Evolutionary conservation across 129 eudicot species (phyloP), one percentile per base, ranked within the genome.

Genomic region (Chrysanthemum lavandulifolium): DNA sequence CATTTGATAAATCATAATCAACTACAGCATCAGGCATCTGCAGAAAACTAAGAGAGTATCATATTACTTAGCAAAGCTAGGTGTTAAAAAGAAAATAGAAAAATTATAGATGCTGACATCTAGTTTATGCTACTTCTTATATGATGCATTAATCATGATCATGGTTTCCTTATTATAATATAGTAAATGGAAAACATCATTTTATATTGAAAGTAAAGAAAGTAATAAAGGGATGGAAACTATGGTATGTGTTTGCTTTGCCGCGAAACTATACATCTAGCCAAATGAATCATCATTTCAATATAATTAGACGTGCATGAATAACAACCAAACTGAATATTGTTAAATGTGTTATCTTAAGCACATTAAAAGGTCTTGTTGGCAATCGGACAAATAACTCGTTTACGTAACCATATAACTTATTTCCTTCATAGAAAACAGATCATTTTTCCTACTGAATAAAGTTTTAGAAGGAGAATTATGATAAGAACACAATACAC

Each of bases 1-100:
- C 86, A 31, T 78, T 90, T 69, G 84, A 82, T 67, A 94, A 78
- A 66, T 87, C 86, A 81, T 94, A 94, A 70, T 94, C 97, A 57
- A 90, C 97, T 16, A 90, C 87, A 6, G 98, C 98, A 84, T 90
- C 98, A 50, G 98, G 98, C 97, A 94, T 94, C 97, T 94, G 79
- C 48, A 67, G 57, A 69, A 51, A 57, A 78, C 61, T 63, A 45
- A 52, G 40, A n/a, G n/a, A 47, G 43, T 47, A 56, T 63, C 73
- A 78, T 71, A 64, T 63, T 51, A 48, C 54, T 33, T 25, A 61
- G 23, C 61, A 61, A 59, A 76, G 64, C 15, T 23, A 31, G 19
- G 23, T 14, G 14, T 43, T 11, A 50, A 51, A 59, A 36, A 60
- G 33, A 27, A 69, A 29, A 25, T 14, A 61, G 15, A 23, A 69